These are phyloP conservation scores for Colletotrichum falcatum DNA, from an alignment of 2,329 filamentous ascomycete genomes.

Conservation along the genomic window DNA sequence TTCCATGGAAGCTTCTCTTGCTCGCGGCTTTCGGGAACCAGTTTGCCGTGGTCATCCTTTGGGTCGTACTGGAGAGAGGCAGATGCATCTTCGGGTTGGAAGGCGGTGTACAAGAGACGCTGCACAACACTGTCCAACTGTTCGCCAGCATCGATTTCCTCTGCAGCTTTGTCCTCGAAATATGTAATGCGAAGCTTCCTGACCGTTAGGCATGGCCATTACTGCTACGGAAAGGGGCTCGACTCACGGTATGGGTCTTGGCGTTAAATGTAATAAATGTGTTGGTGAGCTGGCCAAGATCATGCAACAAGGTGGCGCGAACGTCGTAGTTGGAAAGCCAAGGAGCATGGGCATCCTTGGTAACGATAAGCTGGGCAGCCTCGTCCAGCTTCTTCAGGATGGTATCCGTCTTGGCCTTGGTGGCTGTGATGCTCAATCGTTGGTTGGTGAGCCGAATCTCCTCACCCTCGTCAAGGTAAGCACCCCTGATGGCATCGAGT, in stretches of 20 bases:
- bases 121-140: constrained; percentile 39
- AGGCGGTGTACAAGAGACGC: constrained; percentile 35
- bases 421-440: constrained; percentile 52
- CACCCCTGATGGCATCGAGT: constrained; percentile 45
- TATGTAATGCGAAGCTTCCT: constrained; percentile 42
- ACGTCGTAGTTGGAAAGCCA: constrained; percentile 45
- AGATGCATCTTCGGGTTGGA: constrained; percentile 10
- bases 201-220: not conserved
- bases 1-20: constrained; percentile 38
- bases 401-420: constrained; percentile 50
- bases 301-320: constrained; percentile 47
- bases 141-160: constrained; percentile 29
- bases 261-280: constrained; percentile 25
- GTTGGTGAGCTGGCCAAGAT: constrained; percentile 55
- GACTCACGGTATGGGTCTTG: constrained; percentile 7
- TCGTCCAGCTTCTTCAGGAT: constrained; percentile 48
- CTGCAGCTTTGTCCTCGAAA: constrained; percentile 4
- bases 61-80: constrained; percentile 3
- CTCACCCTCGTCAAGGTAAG: constrained; percentile 45
- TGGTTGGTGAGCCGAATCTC: constrained; percentile 51
- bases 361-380: constrained; percentile 26
- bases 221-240: not conserved
- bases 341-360: constrained; percentile 44
- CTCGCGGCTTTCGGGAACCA: constrained; percentile 1
- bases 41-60: constrained; percentile 1